Conservation (phyloP, 2,329 filamentous ascomycete genomes). For the Calonectria pseudoturangicola region DNA sequence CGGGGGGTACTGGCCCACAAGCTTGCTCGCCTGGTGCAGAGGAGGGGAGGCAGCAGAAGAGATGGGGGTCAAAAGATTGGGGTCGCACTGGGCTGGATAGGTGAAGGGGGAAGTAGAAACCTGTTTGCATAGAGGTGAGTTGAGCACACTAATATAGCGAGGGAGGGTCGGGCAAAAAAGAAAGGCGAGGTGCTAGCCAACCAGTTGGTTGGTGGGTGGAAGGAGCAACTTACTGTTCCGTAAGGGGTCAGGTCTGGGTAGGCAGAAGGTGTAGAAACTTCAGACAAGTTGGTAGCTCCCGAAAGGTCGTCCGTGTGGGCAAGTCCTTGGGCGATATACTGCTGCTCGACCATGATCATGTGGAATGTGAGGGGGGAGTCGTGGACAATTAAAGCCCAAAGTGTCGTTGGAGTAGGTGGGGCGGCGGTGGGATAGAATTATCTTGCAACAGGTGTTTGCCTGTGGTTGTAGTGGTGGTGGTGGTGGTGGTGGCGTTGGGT, state of each 20-base stretch:
- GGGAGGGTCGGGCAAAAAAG: not conserved
- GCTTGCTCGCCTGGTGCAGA: conserved; percentile 65
- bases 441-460: conserved; percentile 44
- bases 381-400: conserved; percentile 52
- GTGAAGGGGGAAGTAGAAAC: conserved; percentile 57
- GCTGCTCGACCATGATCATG: conserved; percentile 61
- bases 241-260: conserved; percentile 58
- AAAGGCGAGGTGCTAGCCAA: not conserved
- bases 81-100: conserved; percentile 62
- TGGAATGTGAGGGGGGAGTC: conserved; percentile 44
- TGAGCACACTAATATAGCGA: conserved; percentile 8
- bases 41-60: conserved; percentile 70
- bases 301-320: conserved; percentile 57
- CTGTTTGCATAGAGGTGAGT: conserved; percentile 43
- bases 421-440: conserved; percentile 42
- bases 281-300: conserved; percentile 54
- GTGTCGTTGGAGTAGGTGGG: conserved; percentile 47
- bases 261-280: conserved; percentile 48
- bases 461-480: conserved; percentile 45
- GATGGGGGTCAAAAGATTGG: conserved; percentile 70
- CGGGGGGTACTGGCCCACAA: conserved; percentile 63
- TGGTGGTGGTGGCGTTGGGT: conserved; percentile 33
- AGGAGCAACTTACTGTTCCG: conserved; percentile 55
- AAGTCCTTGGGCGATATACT: conserved; percentile 59
- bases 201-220: not conserved